Conservation (phyloP, 805 yeast genomes). For the Kazachstania martiniae region DNA sequence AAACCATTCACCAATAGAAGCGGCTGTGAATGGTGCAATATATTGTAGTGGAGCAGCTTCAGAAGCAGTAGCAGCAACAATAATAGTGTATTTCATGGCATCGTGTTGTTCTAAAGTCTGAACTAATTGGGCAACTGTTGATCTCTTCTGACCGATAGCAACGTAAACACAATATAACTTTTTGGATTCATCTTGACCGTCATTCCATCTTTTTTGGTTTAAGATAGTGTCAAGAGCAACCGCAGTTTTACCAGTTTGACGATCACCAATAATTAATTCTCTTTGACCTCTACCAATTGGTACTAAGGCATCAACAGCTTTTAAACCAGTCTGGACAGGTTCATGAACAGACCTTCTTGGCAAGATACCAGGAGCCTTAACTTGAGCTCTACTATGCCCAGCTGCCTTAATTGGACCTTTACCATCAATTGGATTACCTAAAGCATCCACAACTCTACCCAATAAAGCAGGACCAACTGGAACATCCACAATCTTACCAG, state of each 20-base stretch:
- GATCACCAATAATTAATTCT: conserved; percentile 99
- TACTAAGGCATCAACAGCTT: conserved; percentile 97
- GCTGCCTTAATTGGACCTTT: conserved; percentile 93
- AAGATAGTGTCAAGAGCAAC: conserved; percentile 97
- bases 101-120: conserved; percentile 98
- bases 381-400: conserved; percentile 88
- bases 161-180: conserved; percentile 99
- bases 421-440: conserved; percentile 99
- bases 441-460: conserved; percentile 99
- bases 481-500: conserved; percentile 98
- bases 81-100: conserved; percentile 93
- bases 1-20: conserved; percentile 99
- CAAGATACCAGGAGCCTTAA: conserved; percentile 99
- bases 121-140: conserved; percentile 98
- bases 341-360: conserved; percentile 98
- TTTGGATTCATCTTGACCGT: conserved; percentile 89
- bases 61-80: conserved; percentile 99
- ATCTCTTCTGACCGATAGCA: conserved; percentile 99
- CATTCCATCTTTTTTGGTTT: conserved; percentile 98
- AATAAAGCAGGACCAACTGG: conserved; percentile 97
- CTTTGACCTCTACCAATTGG: conserved; percentile 99
- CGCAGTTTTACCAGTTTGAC: conserved; percentile 99
- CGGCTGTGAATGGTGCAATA: conserved; percentile 99
- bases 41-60: conserved; percentile 99
- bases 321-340: conserved; percentile 99